Percentiles rank a stretch among this genome's conserved stretches.
phyloP scores from a whole-genome alignment of 495 filamentous ascomycete genomes.

The Terfezia claveryi region DNA sequence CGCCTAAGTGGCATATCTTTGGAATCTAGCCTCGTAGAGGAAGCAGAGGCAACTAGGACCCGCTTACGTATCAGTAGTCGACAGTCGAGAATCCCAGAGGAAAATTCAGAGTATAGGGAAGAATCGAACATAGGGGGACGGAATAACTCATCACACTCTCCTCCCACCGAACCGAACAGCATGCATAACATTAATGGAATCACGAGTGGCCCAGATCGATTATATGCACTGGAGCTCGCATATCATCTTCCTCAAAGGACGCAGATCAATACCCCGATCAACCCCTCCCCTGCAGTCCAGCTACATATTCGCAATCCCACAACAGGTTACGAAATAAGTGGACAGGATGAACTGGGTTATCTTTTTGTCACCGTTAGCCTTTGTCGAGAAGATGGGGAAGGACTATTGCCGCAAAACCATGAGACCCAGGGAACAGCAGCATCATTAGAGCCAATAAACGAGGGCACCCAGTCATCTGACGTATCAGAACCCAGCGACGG shows the following conservation, averaged over 20 bases:
- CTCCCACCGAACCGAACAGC: slow-evolving; percentile 2
- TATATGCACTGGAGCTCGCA: slow-evolving; percentile 16
- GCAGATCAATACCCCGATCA: slow-evolving; percentile 9
- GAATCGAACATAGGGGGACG: too few species aligned
- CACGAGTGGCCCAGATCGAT: slow-evolving; percentile 7
- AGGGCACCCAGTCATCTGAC: not conserved
- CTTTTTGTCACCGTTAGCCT: slow-evolving; percentile 16
- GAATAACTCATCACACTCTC: not conserved
- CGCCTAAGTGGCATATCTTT: slow-evolving; percentile 8
- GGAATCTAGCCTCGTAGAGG: slow-evolving; percentile 4
- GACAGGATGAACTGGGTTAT: slow-evolving; percentile 15
- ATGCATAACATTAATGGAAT: slow-evolving; percentile 5
- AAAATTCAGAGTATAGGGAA: too few species aligned
- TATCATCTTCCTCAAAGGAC: slow-evolving; percentile 14
- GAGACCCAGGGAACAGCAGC: slow-evolving; percentile 12
- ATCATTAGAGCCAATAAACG: not conserved
- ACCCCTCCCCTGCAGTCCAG: slow-evolving; percentile 14
- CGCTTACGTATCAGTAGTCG: slow-evolving; percentile 8
- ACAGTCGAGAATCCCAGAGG: not conserved
- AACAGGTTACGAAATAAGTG: slow-evolving; percentile 15
- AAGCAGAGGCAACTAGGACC: slow-evolving; percentile 9
- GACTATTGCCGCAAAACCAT: slow-evolving; percentile 11
- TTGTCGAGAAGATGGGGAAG: slow-evolving; percentile 10
- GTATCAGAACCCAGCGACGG: slow-evolving; percentile 4
- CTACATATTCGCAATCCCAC: slow-evolving; percentile 14